Percentiles rank a stretch among this genome's conserved stretches.
Conservation (phyloP, 495 filamentous ascomycete species). For the Daldinia loculata region DNA sequence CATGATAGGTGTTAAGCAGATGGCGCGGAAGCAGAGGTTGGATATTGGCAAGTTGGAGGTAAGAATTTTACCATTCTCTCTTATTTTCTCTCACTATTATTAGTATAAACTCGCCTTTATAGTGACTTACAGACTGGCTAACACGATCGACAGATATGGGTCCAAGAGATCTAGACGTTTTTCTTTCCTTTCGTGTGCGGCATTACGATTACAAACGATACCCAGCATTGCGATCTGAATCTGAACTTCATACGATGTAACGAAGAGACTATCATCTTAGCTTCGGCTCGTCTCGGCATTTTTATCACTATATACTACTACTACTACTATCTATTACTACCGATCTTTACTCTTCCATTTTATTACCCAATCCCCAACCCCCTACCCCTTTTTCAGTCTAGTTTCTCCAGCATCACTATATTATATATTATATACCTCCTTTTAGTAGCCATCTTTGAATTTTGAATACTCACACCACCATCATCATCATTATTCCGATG, state of each 20-base stretch:
- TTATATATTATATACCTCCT: conserved; percentile 16
- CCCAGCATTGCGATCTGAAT: conserved; percentile 48
- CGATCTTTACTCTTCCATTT: neutral
- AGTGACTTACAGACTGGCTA: too few relatives aligned
- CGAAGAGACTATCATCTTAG: conserved; percentile 32
- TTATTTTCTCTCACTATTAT: too few relatives aligned
- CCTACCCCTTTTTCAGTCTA: neutral
- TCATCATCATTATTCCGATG: neutral
- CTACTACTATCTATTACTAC: neutral
- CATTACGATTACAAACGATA: conserved; percentile 46
- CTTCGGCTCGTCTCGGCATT: conserved; percentile 23
- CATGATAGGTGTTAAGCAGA: conserved; percentile 69
- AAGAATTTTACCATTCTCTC: conserved; percentile 47
- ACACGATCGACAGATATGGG: conserved; percentile 64
- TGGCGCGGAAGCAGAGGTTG: conserved; percentile 73
- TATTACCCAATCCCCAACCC: neutral
- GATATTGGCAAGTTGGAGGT: conserved; percentile 98
- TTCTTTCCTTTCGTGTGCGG: conserved; percentile 34
- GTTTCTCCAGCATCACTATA: neutral
- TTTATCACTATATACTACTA: neutral
- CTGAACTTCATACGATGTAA: conserved; percentile 46
- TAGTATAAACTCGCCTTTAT: too few relatives aligned
- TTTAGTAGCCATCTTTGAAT: conserved; percentile 6
- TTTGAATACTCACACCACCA: too few relatives aligned
- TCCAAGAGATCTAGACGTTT: conserved; percentile 64